Percentiles rank a stretch among this genome's conserved stretches.
phyloP scores from a whole-genome alignment of 768 basidiomycete species.

The Scleroderma bovista region DNA sequence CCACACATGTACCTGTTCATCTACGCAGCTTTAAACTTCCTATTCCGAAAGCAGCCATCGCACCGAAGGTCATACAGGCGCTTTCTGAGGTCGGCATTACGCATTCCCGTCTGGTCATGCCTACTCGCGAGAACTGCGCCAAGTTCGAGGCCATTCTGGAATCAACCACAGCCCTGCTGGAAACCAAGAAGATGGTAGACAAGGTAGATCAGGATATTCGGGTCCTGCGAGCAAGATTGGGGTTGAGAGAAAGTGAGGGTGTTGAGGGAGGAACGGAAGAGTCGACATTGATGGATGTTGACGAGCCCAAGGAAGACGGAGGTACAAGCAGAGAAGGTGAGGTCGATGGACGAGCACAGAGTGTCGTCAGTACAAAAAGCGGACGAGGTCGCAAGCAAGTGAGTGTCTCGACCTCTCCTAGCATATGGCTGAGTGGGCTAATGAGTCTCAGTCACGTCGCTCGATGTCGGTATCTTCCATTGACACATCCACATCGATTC shows the following conservation, averaged over 20 bases:
- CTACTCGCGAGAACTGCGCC: conserved; percentile 75
- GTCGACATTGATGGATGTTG: conserved; percentile 46
- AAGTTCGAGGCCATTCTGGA: conserved; percentile 71
- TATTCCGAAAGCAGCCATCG: conserved; percentile 64
- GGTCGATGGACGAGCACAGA: conserved; percentile 57
- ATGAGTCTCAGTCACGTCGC: conserved; percentile 41
- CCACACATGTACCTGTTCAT: conserved; percentile 71
- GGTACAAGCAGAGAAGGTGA: conserved; percentile 31
- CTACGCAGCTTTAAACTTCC: conserved; percentile 87
- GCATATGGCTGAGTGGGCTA: background rate
- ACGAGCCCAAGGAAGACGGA: conserved; percentile 33
- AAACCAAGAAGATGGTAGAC: conserved; percentile 85
- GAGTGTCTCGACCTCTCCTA: background rate
- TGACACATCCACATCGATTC: conserved; percentile 56
- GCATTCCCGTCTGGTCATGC: conserved; percentile 83
- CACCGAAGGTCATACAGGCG: conserved; percentile 71
- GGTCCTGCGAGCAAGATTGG: conserved; percentile 58
- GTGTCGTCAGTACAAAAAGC: conserved; percentile 56
- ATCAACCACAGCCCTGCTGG: conserved; percentile 68
- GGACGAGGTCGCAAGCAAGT: conserved; percentile 55
- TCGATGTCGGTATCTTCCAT: conserved; percentile 75
- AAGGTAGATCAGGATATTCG: conserved; percentile 82
- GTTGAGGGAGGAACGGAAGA: conserved; percentile 34
- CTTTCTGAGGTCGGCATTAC: conserved; percentile 74
- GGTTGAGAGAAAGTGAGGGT: conserved; percentile 43